A percentile compares a stretch with the other conserved stretches of the same genome.
phyloP scores from a whole-genome alignment of 2,329 filamentous ascomycete genomes.

The Aspergillus puulaauensis region DNA sequence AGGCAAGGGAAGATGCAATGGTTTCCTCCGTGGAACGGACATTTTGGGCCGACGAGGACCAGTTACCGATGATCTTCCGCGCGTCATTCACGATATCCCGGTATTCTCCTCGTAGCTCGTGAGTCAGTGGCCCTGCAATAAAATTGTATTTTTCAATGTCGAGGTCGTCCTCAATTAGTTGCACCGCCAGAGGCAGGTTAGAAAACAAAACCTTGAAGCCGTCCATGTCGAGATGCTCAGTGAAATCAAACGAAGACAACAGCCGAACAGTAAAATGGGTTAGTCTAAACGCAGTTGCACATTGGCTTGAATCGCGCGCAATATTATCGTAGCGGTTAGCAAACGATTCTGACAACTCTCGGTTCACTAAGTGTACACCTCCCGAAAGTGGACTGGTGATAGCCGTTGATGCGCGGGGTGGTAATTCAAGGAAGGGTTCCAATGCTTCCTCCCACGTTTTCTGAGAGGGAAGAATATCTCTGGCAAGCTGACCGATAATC shows the following conservation, averaged over 20 bases:
- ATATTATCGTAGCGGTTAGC: slow-evolving; percentile 32
- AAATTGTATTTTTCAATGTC: slow-evolving; percentile 56
- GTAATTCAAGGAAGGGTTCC: slow-evolving; percentile 46
- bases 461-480: slow-evolving; percentile 61
- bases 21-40: slow-evolving; percentile 12
- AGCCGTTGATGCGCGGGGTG: slow-evolving; percentile 59
- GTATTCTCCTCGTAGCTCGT: slow-evolving; percentile 54
- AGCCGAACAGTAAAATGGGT: slow-evolving; percentile 67
- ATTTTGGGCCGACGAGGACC: slow-evolving; percentile 32
- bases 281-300: slow-evolving; percentile 73
- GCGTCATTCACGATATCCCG: slow-evolving; percentile 54
- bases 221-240: slow-evolving; percentile 32
- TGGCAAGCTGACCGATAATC: slow-evolving; percentile 26
- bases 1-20: slow-evolving; percentile 24
- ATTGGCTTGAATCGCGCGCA: slow-evolving; percentile 65
- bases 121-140: slow-evolving; percentile 49
- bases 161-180: slow-evolving; percentile 61
- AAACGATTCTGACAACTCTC: slow-evolving; percentile 25
- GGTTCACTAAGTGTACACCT: slow-evolving; percentile 62
- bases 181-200: slow-evolving; percentile 54
- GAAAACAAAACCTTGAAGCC: slow-evolving; percentile 45
- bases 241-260: slow-evolving; percentile 45
- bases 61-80: slow-evolving; percentile 47
- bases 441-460: slow-evolving; percentile 67
- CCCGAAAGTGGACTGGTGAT: slow-evolving; percentile 73